Percentiles rank a stretch among this genome's conserved stretches.
Conservation (phyloP, 176 grass and related monocot species). For the Raddia guianensis region DNA sequence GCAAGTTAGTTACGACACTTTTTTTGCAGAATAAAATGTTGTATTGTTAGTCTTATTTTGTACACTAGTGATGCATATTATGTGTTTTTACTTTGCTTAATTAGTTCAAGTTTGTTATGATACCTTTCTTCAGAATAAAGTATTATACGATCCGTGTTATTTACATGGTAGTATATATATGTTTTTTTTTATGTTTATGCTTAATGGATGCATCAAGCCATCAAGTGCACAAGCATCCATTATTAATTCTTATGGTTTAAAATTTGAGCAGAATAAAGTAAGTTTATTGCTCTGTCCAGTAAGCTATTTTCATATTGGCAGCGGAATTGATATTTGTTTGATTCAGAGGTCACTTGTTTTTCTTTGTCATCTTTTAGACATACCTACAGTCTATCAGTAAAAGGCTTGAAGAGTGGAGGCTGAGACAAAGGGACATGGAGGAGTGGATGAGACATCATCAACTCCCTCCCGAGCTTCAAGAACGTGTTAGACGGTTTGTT, state of each 20-base stretch:
- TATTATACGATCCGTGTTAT: neutral
- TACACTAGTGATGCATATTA: neutral
- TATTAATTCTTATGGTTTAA: conserved; percentile 8
- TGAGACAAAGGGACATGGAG: conserved; percentile 79
- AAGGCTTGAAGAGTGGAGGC: conserved; percentile 81
- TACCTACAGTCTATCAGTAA: conserved; percentile 83
- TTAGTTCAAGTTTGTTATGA: neutral
- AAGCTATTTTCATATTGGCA: conserved; percentile 1
- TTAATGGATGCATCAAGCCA: conserved; percentile 8
- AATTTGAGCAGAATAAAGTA: neutral
- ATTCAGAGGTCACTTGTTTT: conserved; percentile 8
- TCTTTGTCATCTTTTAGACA: conserved; percentile 53
- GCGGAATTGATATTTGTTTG: neutral
- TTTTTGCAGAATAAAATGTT: neutral
- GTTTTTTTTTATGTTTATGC: neutral
- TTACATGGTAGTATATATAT: neutral
- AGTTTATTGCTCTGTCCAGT: neutral
- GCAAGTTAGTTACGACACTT: neutral
- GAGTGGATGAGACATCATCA: conserved; percentile 96
- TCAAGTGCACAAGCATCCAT: neutral
- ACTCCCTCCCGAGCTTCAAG: conserved; percentile 64
- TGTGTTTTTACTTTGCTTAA: neutral
- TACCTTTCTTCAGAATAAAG: neutral
- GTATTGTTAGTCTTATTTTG: neutral
- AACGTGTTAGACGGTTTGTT: conserved; percentile 84